Conservation (phyloP, 2,329 filamentous ascomycete genomes). For the Pseudogymnoascus sp. region DNA sequence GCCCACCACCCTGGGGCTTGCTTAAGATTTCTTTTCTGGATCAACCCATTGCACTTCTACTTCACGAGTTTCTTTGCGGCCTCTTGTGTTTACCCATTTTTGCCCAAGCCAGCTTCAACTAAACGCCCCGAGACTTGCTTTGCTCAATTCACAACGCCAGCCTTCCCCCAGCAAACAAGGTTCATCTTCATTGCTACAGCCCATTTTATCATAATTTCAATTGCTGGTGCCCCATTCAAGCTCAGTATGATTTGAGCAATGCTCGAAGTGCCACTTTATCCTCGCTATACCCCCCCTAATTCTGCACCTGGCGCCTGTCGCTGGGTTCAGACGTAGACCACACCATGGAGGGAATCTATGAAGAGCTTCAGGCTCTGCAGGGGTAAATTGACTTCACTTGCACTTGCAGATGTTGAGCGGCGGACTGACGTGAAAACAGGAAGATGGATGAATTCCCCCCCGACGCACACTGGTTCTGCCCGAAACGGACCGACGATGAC, state of each 20-base stretch:
- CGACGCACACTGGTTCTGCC: constrained; percentile 59
- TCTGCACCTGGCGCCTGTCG: constrained; percentile 3
- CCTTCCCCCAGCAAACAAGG: background rate
- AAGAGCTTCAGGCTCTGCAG: constrained; percentile 1
- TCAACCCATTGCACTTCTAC: background rate
- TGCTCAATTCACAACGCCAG: background rate
- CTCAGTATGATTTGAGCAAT: constrained; percentile 1
- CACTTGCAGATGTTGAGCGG: background rate
- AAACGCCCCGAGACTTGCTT: background rate
- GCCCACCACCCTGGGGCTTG: background rate
- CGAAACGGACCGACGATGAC: constrained; percentile 56
- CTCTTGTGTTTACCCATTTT: background rate
- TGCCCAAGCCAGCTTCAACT: background rate
- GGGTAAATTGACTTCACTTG: background rate
- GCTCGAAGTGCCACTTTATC: background rate
- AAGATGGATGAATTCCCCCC: constrained; percentile 20
- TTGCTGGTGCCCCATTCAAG: background rate
- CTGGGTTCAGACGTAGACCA: constrained; percentile 1
- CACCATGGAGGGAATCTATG: constrained; percentile 10
- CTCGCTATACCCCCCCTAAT: background rate
- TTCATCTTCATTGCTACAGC: background rate
- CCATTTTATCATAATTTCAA: background rate
- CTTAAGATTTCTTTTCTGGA: background rate
- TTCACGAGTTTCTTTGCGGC: background rate
- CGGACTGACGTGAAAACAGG: background rate